phyloP scores from a whole-genome alignment of 2,329 filamentous ascomycete species.

The Coleophoma crateriformis region DNA sequence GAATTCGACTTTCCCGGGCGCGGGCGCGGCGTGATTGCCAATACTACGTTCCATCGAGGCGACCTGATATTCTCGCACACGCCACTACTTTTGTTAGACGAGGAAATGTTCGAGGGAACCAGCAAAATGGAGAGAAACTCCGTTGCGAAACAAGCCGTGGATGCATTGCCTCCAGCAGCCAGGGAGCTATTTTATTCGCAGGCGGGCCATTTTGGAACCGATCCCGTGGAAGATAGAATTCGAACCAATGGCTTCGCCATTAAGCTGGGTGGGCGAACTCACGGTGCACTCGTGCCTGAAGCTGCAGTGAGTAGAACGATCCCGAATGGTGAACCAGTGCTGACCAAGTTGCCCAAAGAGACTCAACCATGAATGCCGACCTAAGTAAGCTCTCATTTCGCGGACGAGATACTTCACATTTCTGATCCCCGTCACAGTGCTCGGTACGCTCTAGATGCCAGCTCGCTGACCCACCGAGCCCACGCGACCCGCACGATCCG shows the following conservation, averaged over 20 bases:
- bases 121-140: not conserved
- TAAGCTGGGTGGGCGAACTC: slow-evolving; percentile 1
- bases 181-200: not conserved
- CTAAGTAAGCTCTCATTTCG: slow-evolving; percentile 1
- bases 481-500: slow-evolving; percentile 8
- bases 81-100: slow-evolving; percentile 6
- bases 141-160: not conserved
- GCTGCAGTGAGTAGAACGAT: slow-evolving; percentile 3
- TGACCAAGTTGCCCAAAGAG: not conserved
- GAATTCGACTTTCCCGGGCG: slow-evolving; percentile 3
- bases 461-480: slow-evolving; percentile 5
- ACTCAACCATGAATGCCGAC: slow-evolving; percentile 11
- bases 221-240: slow-evolving; percentile 6
- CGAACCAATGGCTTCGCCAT: slow-evolving; percentile 8
- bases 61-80: slow-evolving; percentile 5
- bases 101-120: not conserved
- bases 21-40: slow-evolving; percentile 6
- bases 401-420: not conserved
- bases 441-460: slow-evolving; percentile 7
- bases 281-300: slow-evolving; percentile 9
- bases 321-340: slow-evolving; percentile 7
- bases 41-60: slow-evolving; percentile 4
- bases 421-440: not conserved
- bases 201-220: slow-evolving; percentile 7
- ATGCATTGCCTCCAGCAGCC: not conserved